Evolutionary conservation across 2,329 filamentous ascomycete species (phyloP).

Genomic region (Alternaria ethzedia): DNA sequence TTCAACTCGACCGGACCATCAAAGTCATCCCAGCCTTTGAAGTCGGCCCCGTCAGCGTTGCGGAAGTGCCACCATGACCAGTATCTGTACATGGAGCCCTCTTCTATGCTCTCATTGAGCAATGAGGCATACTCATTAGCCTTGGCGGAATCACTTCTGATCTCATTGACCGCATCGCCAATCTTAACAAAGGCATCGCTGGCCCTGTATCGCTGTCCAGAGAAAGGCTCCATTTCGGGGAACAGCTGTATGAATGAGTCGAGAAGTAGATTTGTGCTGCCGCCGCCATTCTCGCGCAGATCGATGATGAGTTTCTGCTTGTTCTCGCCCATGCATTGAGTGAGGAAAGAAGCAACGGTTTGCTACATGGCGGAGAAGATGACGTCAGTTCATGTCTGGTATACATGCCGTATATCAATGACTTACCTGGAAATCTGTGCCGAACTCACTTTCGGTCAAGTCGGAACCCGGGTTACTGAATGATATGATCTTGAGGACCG

Average conservation of each 20-base stretch:
- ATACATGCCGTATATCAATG: too few relatives aligned
- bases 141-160: constrained; percentile 19
- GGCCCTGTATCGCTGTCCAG: constrained; percentile 30
- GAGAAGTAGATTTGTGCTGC: constrained; percentile 46
- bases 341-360: constrained; percentile 51
- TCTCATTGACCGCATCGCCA: constrained; percentile 29
- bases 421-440: constrained; percentile 35
- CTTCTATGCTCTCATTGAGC: constrained; percentile 10
- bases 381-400: background rate
- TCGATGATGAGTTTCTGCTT: constrained; percentile 69
- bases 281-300: constrained; percentile 65
- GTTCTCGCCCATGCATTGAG: constrained; percentile 50
- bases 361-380: constrained; percentile 3
- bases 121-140: constrained; percentile 7
- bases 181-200: constrained; percentile 24
- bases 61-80: constrained; percentile 34
- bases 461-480: constrained; percentile 37
- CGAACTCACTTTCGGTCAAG: constrained; percentile 17
- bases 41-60: constrained; percentile 40
- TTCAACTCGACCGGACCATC: constrained; percentile 48
- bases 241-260: constrained; percentile 60
- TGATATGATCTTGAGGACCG: constrained; percentile 52
- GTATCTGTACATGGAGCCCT: constrained; percentile 19
- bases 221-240: constrained; percentile 51
- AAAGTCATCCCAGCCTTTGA: constrained; percentile 52